A percentile compares a stretch with the other conserved stretches of the same genome.
These are phyloP conservation scores for Litsea cubeba DNA, from an alignment of 164 flowering plant genomes.

Conservation along the genomic window DNA sequence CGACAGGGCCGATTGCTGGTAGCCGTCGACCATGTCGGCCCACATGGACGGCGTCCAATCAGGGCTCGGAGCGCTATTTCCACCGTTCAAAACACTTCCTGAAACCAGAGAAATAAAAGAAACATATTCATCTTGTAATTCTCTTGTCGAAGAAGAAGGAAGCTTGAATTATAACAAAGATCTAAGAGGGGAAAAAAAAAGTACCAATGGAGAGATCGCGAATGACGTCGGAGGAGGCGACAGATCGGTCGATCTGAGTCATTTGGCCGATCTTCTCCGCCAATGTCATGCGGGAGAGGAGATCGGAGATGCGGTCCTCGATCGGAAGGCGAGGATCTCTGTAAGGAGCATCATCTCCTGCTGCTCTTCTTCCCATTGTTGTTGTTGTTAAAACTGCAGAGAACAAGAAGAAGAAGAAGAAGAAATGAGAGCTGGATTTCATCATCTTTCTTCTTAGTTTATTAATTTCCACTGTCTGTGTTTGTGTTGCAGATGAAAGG, in stretches of 20 bases:
- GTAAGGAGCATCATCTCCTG: slow-evolving; percentile 23
- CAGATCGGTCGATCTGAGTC: slow-evolving; percentile 62
- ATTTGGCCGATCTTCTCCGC: slow-evolving; percentile 66
- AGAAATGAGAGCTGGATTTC: not conserved
- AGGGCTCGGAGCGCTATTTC: slow-evolving; percentile 24
- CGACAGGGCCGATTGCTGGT: slow-evolving; percentile 20
- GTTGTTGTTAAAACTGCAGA: not conserved
- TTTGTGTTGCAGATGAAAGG: too few species aligned
- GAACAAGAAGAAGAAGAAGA: slow-evolving; percentile 6
- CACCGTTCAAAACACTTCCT: slow-evolving; percentile 33
- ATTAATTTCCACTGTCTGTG: too few species aligned
- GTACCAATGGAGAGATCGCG: slow-evolving; percentile 39
- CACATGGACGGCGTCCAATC: slow-evolving; percentile 21
- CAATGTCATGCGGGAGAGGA: slow-evolving; percentile 61
- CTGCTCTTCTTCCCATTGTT: not conserved
- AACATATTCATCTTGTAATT: not conserved
- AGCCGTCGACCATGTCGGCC: slow-evolving; percentile 35
- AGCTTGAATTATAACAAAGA: not conserved
- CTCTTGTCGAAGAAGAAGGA: not conserved
- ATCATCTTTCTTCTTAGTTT: too few species aligned
- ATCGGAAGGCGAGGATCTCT: slow-evolving; percentile 39
- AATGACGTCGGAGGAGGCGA: slow-evolving; percentile 40
- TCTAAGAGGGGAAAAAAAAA: not conserved
- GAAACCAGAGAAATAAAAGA: not conserved
- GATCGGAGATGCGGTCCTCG: slow-evolving; percentile 53